Base-by-base conservation (phyloP, 495 filamentous ascomycete species). In the Daldinia childiae region DNA sequence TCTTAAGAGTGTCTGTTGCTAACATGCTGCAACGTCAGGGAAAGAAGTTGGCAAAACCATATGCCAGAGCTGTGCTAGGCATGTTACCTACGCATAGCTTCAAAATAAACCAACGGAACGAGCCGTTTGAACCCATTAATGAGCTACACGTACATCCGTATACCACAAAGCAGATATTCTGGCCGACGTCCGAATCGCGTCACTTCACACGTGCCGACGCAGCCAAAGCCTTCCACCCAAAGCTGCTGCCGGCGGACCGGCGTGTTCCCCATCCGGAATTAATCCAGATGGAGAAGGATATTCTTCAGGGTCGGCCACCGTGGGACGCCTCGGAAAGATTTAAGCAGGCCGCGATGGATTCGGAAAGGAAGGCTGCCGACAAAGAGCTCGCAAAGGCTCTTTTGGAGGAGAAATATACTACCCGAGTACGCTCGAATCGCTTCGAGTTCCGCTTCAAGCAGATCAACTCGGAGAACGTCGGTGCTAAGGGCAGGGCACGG, bases 231-330 rank as follows among this genome's bases (percentile, higher is more conserved):
- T 98, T 99, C 80, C 85, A 85, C 71, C 74, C 81, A 4, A 79
- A 74, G 15, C 87, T 98, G 43, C 88, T 95, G 48, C 90, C 96
- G 6, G 89, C 93, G 6, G 96, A 99, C 71, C 82, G 89, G 52
- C 90, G 93, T 74, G 92, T 98, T 54, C 94, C 94, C 6, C 93
- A 97, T 77, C 93, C 95, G 1, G 91, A 97, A 74, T 83, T 98
- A 45, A 83, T 97, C 19, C 76, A 84, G 32, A 78, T 89, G 60
- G 90, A 92, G 69, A 82, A 79, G 61, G 86, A 88, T 58, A 66
- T 79, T 52, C 26, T 78, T 3, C 73, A 78, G 39, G 81, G 80
- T 6, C 61, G 75, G 67, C 76, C 79, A 1, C 21, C 54, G n/a
- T 71, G 48, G 52, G 74, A 75, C 3, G 69, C 71, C n/a, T 64